Base-by-base conservation (phyloP, 1,284 basidiomycete species). In the Exobasidium rhododendri region DNA sequence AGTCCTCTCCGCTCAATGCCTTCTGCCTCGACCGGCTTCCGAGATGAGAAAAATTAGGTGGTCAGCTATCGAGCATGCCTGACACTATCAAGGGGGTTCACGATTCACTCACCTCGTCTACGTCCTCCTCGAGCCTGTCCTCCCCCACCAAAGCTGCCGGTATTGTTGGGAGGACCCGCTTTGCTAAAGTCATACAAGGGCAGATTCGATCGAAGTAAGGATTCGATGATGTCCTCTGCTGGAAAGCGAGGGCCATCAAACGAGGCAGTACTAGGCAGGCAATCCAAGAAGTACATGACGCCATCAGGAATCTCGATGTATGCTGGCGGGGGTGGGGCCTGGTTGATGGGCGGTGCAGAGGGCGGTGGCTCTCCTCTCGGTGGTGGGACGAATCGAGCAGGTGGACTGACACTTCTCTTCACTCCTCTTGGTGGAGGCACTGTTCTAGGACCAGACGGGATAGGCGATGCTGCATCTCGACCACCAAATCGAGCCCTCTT, bases 181-280 rank as follows among this genome's bases (percentile, higher is more conserved):
- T 31, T 43, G 14, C 30, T n/a, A 20, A 43, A 43, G 22, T 46
- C 55, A 22, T 61, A 43, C 22, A 50, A 6, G 2, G 71, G 71
- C 10, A 74, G 30, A 35, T 74, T 70, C 17, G 70, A 65, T 28
- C 62, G 60, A 3, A 61, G 55, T 17, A 74, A 45, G 49, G 64
- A 72, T n/a, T 74, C 72, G 6, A 74, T 56, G 17, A 74, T 65
- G 45, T 72, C 70, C 13, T 74, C 69, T 0, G 69, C 31, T 52
- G 70, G 68, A 51, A 74, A 61, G 28, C 56, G 32, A 7, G 72
- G 72, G 17, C 70, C 72, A 46, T 70, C 70, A 56, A 72, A 74
- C 29, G 66, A 31, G 10, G 63, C 56, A 5, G 64, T 65, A 53
- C 63, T 66, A 0, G 70, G 70, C 6, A 74, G 50, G 56, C 46